Base-by-base conservation (phyloP, 225 moss, liverwort and hornwort genomes). In the Sphagnum contortum region DNA sequence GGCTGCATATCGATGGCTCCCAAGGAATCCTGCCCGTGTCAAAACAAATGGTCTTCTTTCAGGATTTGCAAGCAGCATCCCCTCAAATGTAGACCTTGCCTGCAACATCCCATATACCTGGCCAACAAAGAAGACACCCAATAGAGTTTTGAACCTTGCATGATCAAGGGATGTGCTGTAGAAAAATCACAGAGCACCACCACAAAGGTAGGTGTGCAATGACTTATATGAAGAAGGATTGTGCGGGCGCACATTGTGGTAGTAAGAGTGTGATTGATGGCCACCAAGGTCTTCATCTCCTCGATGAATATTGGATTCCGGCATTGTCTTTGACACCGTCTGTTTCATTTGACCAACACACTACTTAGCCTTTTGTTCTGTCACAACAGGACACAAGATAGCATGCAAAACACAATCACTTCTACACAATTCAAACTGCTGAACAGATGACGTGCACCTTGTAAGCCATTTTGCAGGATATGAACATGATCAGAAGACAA, bases 71-170 rank as follows among this genome's bases (percentile, higher is more conserved):
- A 82, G 77, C 50, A 82, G 61, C 89, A 98, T 89, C 44, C 98
- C 98, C 9, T 89, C 79, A 50, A 64, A 81, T 4, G 98, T 98
- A 48, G 98, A 72, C 59, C 69, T 63, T 62, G 91, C 87, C 91
- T 93, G 93, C n/a, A 91, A 70, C 69, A 76, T 87, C 48, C 93
- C 98, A 76, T 98, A 98, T n/a, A 84, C 91, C 94, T 95, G 73
- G 57, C 48, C 50, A 29, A 45, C 7, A 71, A 14, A 12, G 29
- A 29, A 29, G 29, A 29, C 29, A 29, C 29, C 29, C 29, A 29
- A 29, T 29, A 29, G 29, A 29, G 29, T 29, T 29, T 29, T 29
- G 29, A 29, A 29, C 29, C 29, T 29, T 29, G 29, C 29, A 0
- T 29, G 29, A 29, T 29, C 29, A 29, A 29, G 29, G 29, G 29